A percentile compares a stretch with the other conserved stretches of the same genome.
These are phyloP conservation scores for Pseudogymnoascus verrucosus DNA, from an alignment of 2,329 filamentous ascomycete genomes.

Conservation along the genomic window DNA sequence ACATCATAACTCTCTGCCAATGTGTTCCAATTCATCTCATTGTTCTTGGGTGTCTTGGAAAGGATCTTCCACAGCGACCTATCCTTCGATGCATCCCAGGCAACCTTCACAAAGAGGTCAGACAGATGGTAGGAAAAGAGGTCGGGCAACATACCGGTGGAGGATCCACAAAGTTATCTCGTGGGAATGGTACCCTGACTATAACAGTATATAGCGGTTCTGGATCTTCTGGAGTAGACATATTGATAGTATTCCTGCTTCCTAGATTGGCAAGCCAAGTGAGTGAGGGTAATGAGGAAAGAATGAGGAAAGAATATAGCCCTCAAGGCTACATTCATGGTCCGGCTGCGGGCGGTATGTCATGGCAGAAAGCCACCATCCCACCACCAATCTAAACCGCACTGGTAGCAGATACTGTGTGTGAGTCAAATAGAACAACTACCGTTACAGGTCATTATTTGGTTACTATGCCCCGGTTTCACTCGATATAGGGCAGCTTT, in stretches of 20 bases:
- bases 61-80: slow-evolving; percentile 84
- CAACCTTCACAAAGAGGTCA: slow-evolving; percentile 47
- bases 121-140: neutral
- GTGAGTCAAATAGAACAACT: neutral
- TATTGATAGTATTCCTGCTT: slow-evolving; percentile 22
- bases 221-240: neutral
- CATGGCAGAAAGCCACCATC: neutral
- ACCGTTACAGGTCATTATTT: neutral
- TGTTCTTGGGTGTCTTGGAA: slow-evolving; percentile 68
- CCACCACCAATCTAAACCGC: neutral
- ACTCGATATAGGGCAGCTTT: neutral
- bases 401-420: neutral
- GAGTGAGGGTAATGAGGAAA: neutral
- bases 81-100: slow-evolving; percentile 85
- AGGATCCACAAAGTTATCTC: slow-evolving; percentile 84
- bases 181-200: slow-evolving; percentile 79
- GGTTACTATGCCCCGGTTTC: neutral
- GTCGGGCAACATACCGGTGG: slow-evolving; percentile 54
- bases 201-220: slow-evolving; percentile 56
- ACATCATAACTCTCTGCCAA: slow-evolving; percentile 57
- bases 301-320: neutral
- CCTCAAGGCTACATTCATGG: slow-evolving; percentile 7
- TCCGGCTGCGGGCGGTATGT: neutral
- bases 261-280: slow-evolving; percentile 15
- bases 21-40: slow-evolving; percentile 71